These are phyloP conservation scores for Scedosporium apiospermum DNA, from an alignment of 2,329 filamentous ascomycete species.

Conservation along the genomic window DNA sequence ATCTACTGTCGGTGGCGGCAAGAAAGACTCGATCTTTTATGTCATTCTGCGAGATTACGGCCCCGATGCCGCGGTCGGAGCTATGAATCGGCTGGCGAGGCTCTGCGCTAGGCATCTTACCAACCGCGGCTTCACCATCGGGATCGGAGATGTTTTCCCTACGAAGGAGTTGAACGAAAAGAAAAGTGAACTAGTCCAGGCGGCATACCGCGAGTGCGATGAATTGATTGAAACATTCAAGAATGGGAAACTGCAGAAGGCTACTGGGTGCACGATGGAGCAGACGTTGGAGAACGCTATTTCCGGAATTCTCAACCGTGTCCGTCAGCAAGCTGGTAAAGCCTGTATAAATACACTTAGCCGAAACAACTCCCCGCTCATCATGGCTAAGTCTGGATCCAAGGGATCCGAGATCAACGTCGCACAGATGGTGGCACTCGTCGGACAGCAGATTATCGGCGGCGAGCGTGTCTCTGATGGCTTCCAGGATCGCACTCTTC, in stretches of 20 bases:
- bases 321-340: constrained; percentile 82
- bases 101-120: constrained; percentile 81
- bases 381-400: constrained; percentile 96
- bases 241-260: constrained; percentile 70
- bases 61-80: constrained; percentile 74
- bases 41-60: constrained; percentile 93
- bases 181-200: constrained; percentile 67
- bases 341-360: constrained; percentile 86
- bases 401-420: constrained; percentile 98
- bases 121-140: constrained; percentile 91
- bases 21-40: constrained; percentile 97
- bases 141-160: constrained; percentile 89
- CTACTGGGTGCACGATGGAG: constrained; percentile 82
- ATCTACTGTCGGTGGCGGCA: constrained; percentile 89
- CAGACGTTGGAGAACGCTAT: constrained; percentile 85
- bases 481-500: constrained; percentile 89
- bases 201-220: constrained; percentile 73
- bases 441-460: constrained; percentile 96
- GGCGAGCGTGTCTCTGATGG: constrained; percentile 88
- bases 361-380: constrained; percentile 81
- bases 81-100: constrained; percentile 90
- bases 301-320: constrained; percentile 83
- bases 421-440: constrained; percentile 94
- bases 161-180: constrained; percentile 58
- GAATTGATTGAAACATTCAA: constrained; percentile 76